A percentile compares a stretch with the other conserved stretches of the same genome.
phyloP scores from a whole-genome alignment of 1,139 yeast genomes.

The Meyerozyma elateridarum region DNA sequence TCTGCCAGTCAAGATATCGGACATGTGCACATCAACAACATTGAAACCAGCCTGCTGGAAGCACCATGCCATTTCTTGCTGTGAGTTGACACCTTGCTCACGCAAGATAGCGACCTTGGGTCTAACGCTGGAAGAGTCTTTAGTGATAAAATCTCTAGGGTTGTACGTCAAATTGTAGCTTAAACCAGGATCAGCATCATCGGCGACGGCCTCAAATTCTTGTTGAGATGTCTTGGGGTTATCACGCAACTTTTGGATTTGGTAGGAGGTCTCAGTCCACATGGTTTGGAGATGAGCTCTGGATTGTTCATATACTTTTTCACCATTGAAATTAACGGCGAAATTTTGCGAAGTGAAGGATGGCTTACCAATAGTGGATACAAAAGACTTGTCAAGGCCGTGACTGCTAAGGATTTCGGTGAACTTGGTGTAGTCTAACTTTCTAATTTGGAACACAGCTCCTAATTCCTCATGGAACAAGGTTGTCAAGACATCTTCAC shows the following conservation, averaged over 20 bases:
- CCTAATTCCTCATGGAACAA: conserved; percentile 94
- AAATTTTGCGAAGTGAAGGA: conserved; percentile 50
- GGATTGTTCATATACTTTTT: conserved; percentile 43
- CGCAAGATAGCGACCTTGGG: conserved; percentile 96
- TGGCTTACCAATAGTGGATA: conserved; percentile 68
- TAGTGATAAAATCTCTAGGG: conserved; percentile 34
- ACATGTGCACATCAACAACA: conserved; percentile 93
- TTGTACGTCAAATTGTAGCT: conserved; percentile 72
- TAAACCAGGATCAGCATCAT: conserved; percentile 88
- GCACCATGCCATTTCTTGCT: conserved; percentile 98
- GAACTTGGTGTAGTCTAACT: conserved; percentile 51
- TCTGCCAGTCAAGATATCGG: conserved; percentile 75
- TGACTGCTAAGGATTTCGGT: conserved; percentile 46
- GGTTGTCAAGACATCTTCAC: conserved; percentile 41
- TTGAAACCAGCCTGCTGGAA: conserved; percentile 94
- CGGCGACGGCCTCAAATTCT: conserved; percentile 70
- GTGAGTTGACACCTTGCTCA: conserved; percentile 98
- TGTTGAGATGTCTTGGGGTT: conserved; percentile 88
- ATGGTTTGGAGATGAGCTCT: conserved; percentile 73
- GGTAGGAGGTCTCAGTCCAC: conserved; percentile 89
- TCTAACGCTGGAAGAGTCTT: conserved; percentile 24
- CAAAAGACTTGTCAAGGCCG: conserved; percentile 53
- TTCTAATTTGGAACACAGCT: conserved; percentile 84
- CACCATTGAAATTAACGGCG: conserved; percentile 43
- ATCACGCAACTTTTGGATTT: conserved; percentile 88